Evolutionary conservation across 1,284 basidiomycete genomes (phyloP).

Genomic region (Ustanciosporium gigantosporum): DNA sequence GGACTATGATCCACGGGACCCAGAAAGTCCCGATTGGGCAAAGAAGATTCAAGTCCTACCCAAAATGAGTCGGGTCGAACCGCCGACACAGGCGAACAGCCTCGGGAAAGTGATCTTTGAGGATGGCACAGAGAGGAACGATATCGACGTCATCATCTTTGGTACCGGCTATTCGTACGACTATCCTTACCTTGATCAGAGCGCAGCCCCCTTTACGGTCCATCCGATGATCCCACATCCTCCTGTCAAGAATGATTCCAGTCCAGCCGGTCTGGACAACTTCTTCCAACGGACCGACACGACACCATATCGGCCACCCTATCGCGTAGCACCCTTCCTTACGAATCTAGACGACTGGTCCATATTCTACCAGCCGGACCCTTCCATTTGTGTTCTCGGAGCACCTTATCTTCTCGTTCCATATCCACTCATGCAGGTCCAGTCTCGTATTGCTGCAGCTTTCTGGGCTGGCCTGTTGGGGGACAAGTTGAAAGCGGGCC

Average conservation of each 20-base stretch:
- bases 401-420: constrained; percentile 53
- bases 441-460: constrained; percentile 33
- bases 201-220: constrained; percentile 11
- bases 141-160: constrained; percentile 55
- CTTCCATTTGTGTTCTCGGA: constrained; percentile 44
- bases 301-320: constrained; percentile 8
- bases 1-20: constrained; percentile 54
- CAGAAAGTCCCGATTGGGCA: constrained; percentile 39
- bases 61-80: constrained; percentile 19
- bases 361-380: constrained; percentile 47
- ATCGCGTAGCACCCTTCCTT: constrained; percentile 13
- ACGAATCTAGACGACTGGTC: constrained; percentile 56
- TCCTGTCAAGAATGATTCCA: not conserved
- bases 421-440: constrained; percentile 52
- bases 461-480: constrained; percentile 16
- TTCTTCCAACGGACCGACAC: not conserved
- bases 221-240: constrained; percentile 21
- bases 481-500: not conserved
- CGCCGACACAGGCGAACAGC: not conserved
- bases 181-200: constrained; percentile 38
- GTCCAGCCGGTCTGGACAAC: not conserved
- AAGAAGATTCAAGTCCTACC: constrained; percentile 49
- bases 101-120: constrained; percentile 10
- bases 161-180: constrained; percentile 57
- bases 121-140: constrained; percentile 6